phyloP scores from a whole-genome alignment of 208 protist species.

The Leishmania martiniquensis region DNA sequence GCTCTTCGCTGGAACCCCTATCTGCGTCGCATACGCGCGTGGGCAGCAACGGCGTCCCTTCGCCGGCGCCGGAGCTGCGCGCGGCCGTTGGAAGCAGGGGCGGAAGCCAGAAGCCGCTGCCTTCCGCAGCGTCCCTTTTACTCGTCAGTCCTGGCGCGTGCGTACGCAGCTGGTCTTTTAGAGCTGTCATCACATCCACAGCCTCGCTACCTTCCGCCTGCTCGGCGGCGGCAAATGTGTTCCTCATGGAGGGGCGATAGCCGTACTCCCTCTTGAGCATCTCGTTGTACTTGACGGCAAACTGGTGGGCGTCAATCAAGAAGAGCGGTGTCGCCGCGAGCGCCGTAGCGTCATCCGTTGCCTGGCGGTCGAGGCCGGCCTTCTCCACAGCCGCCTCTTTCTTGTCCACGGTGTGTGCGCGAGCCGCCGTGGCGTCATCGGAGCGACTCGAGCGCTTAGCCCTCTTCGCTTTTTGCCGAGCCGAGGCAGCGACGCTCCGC shows the following conservation, averaged over 20 bases:
- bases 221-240: constrained; percentile 29
- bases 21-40: neutral
- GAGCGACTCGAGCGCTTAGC: neutral
- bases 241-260: constrained; percentile 55
- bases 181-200: neutral
- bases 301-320: constrained; percentile 78
- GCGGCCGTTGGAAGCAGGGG: constrained; percentile 11
- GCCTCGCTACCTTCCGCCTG: neutral
- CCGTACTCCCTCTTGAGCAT: constrained; percentile 75
- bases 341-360: neutral
- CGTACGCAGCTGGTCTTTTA: constrained; percentile 27
- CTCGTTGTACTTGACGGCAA: constrained; percentile 77
- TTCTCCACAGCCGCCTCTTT: neutral
- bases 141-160: constrained; percentile 24
- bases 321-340: constrained; percentile 29
- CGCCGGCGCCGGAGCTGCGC: neutral
- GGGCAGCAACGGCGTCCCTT: neutral
- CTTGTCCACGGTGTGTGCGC: constrained; percentile 7
- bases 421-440: neutral
- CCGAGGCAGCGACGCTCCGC: constrained; percentile 4
- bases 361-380: neutral
- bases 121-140: constrained; percentile 1
- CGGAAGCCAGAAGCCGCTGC: constrained; percentile 3
- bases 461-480: constrained; percentile 4
- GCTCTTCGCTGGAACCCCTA: neutral